These are phyloP conservation scores for Acer saccharum DNA, from an alignment of 345 rosid species.

Conservation along the genomic window DNA sequence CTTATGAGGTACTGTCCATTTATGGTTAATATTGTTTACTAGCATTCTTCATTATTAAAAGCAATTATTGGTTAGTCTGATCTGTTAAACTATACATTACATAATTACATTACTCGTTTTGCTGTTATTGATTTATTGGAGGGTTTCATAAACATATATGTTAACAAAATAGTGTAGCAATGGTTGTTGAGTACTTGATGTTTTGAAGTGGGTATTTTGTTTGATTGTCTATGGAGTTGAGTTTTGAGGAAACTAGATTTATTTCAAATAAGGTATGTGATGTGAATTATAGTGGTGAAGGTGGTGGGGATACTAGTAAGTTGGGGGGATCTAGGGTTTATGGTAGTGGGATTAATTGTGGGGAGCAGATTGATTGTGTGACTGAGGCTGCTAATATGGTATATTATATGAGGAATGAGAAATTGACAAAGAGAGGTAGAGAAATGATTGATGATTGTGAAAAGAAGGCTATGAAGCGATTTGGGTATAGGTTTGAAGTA, in stretches of 20 bases:
- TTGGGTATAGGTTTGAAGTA: slow-evolving; percentile 37
- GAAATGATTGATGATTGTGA: background rate
- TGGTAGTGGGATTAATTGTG: background rate
- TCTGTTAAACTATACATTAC: no score
- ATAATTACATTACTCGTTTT: background rate
- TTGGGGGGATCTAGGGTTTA: background rate
- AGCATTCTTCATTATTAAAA: no score
- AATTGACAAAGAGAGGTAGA: background rate
- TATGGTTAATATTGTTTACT: background rate
- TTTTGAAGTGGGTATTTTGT: background rate
- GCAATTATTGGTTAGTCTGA: no score
- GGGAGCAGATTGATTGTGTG: background rate
- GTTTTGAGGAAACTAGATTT: background rate
- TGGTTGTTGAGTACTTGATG: background rate
- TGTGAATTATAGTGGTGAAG: no score
- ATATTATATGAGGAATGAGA: background rate
- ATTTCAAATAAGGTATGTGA: background rate
- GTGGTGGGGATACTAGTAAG: background rate
- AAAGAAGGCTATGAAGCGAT: background rate
- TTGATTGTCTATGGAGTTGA: background rate
- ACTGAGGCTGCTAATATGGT: slow-evolving; percentile 11
- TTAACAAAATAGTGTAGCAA: no score
- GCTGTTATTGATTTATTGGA: background rate
- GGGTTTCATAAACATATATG: background rate
- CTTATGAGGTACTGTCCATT: background rate